These are phyloP conservation scores for Prosopis cineraria DNA, from an alignment of 306 rosid genomes.

Conservation along the genomic window DNA sequence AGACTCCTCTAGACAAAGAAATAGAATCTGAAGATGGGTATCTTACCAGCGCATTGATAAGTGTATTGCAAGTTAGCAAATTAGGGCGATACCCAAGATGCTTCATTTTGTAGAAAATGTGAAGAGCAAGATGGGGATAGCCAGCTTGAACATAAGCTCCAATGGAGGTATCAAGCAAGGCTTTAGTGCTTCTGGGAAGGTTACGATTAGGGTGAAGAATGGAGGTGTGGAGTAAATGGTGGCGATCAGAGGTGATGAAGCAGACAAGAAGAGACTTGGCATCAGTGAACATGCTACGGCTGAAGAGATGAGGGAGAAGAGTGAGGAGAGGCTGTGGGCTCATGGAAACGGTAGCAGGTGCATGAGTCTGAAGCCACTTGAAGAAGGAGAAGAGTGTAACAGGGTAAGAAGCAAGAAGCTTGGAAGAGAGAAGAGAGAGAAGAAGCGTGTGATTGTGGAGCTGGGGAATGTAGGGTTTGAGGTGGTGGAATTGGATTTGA, in stretches of 20 bases:
- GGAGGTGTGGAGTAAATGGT: slow-evolving; percentile 54
- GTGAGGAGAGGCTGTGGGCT: slow-evolving; percentile 60
- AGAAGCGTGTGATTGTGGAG: slow-evolving; percentile 51
- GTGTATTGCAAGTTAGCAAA: slow-evolving; percentile 71
- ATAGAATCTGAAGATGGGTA: slow-evolving; percentile 48
- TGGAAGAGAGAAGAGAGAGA: slow-evolving; percentile 55
- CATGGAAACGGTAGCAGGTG: slow-evolving; percentile 49
- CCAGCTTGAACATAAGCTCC: slow-evolving; percentile 63
- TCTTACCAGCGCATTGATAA: slow-evolving; percentile 60
- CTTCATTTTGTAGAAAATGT: slow-evolving; percentile 72
- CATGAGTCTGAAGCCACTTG: slow-evolving; percentile 55
- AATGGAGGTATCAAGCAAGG: slow-evolving; percentile 68
- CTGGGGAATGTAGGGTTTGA: slow-evolving; percentile 47
- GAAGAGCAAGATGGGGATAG: slow-evolving; percentile 59
- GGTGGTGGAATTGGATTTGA: slow-evolving; percentile 23
- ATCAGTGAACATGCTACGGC: slow-evolving; percentile 54
- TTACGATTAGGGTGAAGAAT: slow-evolving; percentile 46
- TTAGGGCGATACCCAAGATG: slow-evolving; percentile 52
- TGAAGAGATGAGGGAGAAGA: slow-evolving; percentile 67
- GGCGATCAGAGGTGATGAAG: slow-evolving; percentile 67
- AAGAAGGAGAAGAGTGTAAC: slow-evolving; percentile 56
- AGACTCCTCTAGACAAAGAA: slow-evolving; percentile 42
- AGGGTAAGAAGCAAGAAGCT: slow-evolving; percentile 49
- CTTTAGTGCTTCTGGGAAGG: slow-evolving; percentile 37
- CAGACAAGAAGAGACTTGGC: slow-evolving; percentile 68